Base-by-base conservation (phyloP, 148 eudicot genomes). In the Vaccinium vitisidaea region DNA sequence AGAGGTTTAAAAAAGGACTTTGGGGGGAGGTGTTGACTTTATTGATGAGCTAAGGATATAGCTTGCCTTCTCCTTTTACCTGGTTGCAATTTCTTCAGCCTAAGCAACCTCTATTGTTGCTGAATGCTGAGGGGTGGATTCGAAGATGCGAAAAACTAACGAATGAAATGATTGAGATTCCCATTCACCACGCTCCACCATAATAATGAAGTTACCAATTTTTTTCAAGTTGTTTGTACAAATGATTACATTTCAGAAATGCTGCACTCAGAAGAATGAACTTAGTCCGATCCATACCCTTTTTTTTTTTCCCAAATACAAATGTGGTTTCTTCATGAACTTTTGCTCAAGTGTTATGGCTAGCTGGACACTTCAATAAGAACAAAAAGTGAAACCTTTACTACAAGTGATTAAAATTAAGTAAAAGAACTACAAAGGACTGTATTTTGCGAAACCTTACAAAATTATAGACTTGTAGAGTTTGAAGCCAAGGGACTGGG, bases 1-100 rank as follows among this genome's bases (percentile, higher is more conserved):
- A 71, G 67, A 49, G 73, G 8, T 43, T 67, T 39, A 39, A 70
- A 70, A 53, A 65, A 30, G 59, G 50, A 18, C 7, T 79, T 16
- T 63, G 23, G 56, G 59, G 75, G 67, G 59, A 2, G 39, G 84
- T 2, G 84, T 80, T 74, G 87, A 85, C 84, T 25, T 85, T 43
- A 19, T 32, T 25, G 65, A 16, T 23, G 8, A 48, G 43, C 75
- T 23, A 36, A 54, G 48, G 48, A 82, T 25, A 23, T 50, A 71
- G 12, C 67, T 46, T 36, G 54, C 5, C 25, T 52, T 19, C 8
- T 63, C 81, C 12, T 77, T 84, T 59, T 14, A 14, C 5, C 6
- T 59, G 49, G 73, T 43, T 58, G 19, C 30, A 49, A 74, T 83
- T 74, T 81, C 54, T n/a, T 63, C 83, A 81, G 13, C 2, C 13